A percentile compares a stretch with the other conserved stretches of the same genome.
Conservation (phyloP, 495 filamentous ascomycete species). For the Tuber umbilicatum region DNA sequence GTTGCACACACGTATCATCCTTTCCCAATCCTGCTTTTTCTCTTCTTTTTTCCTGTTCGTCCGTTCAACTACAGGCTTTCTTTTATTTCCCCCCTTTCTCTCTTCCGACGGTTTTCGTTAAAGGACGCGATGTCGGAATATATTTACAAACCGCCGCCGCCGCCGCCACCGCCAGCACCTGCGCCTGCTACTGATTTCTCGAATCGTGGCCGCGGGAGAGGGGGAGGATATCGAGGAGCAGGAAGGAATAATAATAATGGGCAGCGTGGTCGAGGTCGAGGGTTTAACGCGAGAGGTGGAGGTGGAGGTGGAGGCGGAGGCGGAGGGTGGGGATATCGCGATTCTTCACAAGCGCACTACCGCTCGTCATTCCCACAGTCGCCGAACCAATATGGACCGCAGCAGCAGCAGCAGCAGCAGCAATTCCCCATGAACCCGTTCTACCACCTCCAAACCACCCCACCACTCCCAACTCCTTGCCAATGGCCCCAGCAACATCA, state of each 20-base stretch:
- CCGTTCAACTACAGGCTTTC: background rate
- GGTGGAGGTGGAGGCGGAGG: constrained; percentile 2
- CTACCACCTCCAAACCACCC: background rate
- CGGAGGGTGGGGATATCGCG: constrained; percentile 9
- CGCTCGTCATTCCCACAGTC: constrained; percentile 1
- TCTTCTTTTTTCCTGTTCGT: background rate
- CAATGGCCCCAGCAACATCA: constrained; percentile 4
- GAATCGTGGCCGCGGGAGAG: constrained; percentile 8
- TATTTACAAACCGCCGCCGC: constrained; percentile 36
- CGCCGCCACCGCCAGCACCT: constrained; percentile 10
- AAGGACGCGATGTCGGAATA: constrained; percentile 30
- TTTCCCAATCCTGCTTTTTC: background rate
- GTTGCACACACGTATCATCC: background rate
- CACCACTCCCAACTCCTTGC: background rate
- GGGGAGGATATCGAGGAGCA: constrained; percentile 2
- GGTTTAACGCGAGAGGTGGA: background rate
- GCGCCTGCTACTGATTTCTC: background rate
- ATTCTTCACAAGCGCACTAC: background rate
- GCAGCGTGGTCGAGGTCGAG: constrained; percentile 2
- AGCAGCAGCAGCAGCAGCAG: constrained; percentile 15
- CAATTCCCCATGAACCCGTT: constrained; percentile 2
- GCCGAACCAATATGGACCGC: constrained; percentile 12
- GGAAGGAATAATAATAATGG: constrained; percentile 8
- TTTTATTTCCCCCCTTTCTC: background rate
- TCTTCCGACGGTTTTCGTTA: background rate